Evolutionary conservation across 768 basidiomycete species (phyloP).

Genomic region (Pleurotus tuoliensis): DNA sequence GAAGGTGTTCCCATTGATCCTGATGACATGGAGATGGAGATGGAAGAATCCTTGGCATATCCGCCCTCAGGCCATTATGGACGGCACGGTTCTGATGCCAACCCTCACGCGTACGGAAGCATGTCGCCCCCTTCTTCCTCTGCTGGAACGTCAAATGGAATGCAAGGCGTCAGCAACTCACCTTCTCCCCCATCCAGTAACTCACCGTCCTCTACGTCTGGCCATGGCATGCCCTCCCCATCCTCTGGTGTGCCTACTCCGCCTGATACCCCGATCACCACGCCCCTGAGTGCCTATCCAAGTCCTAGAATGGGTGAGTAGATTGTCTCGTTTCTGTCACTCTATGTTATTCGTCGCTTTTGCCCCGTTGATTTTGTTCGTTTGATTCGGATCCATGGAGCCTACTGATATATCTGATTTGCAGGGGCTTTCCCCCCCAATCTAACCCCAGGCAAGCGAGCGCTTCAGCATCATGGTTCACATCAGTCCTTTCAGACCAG

Average conservation of each 20-base stretch:
- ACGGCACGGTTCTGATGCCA: conserved; percentile 6
- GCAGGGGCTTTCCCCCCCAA: background rate
- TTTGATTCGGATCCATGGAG: background rate
- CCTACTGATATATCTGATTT: background rate
- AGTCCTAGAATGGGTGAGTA: conserved; percentile 27
- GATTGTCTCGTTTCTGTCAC: too few species aligned
- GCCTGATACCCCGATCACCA: conserved; percentile 50
- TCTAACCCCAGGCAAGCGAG: conserved; percentile 4
- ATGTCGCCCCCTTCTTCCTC: conserved; percentile 2
- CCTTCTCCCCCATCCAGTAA: conserved; percentile 19
- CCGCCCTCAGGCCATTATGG: background rate
- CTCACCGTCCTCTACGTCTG: conserved; percentile 3
- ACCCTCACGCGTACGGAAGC: conserved; percentile 1
- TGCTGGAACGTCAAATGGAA: background rate
- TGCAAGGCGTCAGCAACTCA: conserved; percentile 8
- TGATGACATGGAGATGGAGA: conserved; percentile 80
- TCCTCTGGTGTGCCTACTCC: conserved; percentile 41
- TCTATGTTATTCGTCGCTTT: too few species aligned
- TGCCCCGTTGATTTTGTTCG: background rate
- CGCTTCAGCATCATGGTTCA: conserved; percentile 1
- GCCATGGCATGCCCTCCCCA: conserved; percentile 21
- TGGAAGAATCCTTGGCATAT: conserved; percentile 44
- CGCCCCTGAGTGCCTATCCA: conserved; percentile 39
- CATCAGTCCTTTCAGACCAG: background rate
- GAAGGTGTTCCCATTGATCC: conserved; percentile 53